phyloP scores from a whole-genome alignment of 192 early-diverging fungal species.

The Backusella tuberculispora region DNA sequence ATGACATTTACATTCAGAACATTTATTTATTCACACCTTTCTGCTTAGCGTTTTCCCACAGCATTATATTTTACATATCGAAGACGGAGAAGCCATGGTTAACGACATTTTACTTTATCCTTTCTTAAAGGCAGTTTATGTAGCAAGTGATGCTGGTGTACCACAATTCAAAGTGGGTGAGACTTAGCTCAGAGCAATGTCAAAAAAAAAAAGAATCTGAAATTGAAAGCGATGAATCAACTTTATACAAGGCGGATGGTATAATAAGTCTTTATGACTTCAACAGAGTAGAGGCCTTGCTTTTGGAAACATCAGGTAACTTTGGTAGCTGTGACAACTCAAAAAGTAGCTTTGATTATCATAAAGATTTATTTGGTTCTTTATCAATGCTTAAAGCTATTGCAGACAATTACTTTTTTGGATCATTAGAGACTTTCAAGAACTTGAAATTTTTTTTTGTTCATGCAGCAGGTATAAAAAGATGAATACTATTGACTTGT shows the following conservation, averaged over 20 bases:
- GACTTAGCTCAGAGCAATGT: no score
- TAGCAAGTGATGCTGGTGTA: background rate
- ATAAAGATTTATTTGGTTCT: constrained; percentile 10
- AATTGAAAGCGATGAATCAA: background rate
- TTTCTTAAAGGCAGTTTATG: background rate
- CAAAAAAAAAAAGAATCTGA: no score
- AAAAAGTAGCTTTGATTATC: constrained; percentile 5
- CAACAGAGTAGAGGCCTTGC: constrained; percentile 9
- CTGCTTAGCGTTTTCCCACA: no score
- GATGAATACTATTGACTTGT: constrained; percentile 10
- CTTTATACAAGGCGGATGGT: background rate
- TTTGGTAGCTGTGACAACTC: background rate
- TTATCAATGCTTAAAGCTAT: constrained; percentile 19
- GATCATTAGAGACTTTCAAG: background rate
- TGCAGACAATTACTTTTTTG: background rate
- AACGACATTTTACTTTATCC: background rate
- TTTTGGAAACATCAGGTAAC: background rate
- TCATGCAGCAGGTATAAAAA: constrained; percentile 17
- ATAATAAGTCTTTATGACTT: constrained; percentile 1
- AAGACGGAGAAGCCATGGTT: background rate
- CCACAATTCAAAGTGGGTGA: background rate
- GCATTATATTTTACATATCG: no score
- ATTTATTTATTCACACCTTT: no score
- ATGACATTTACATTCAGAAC: no score
- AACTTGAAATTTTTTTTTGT: constrained; percentile 20